Conservation (phyloP, 352 stramenopile species). For the Nothophytophthora sp. region DNA sequence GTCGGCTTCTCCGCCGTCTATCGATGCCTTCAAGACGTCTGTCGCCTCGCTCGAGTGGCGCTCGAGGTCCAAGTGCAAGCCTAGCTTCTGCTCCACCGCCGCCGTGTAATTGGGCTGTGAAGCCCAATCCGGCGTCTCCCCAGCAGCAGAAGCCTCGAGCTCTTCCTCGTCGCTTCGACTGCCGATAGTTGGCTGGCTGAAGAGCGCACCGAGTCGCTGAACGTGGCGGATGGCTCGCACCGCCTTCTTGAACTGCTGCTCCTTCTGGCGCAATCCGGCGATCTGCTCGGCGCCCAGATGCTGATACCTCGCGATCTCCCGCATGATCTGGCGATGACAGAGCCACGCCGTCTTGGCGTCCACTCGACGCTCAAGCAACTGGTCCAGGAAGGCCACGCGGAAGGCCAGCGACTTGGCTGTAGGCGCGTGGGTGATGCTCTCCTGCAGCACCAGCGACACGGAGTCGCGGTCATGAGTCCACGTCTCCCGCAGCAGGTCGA, state of each 20-base stretch:
- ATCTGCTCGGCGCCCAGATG: conserved; percentile 70
- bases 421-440: conserved; percentile 54
- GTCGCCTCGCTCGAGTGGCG: neutral
- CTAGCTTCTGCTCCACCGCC: conserved; percentile 37
- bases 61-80: conserved; percentile 13
- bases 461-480: conserved; percentile 62
- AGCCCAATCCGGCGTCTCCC: neutral
- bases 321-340: conserved; percentile 79
- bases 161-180: conserved; percentile 5
- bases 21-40: no score
- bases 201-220: conserved; percentile 35
- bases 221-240: conserved; percentile 59
- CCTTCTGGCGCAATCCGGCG: conserved; percentile 61
- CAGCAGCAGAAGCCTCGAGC: neutral
- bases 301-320: conserved; percentile 69
- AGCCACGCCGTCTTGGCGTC: conserved; percentile 83
- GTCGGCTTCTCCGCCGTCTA: no score
- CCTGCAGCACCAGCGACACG: conserved; percentile 45
- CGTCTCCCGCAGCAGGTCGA: conserved; percentile 65
- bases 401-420: conserved; percentile 63
- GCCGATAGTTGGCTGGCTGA: conserved; percentile 1
- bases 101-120: conserved; percentile 31
- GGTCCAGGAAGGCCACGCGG: conserved; percentile 63
- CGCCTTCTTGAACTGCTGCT: conserved; percentile 70
- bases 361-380: conserved; percentile 61